phyloP scores from a whole-genome alignment of 2,329 filamentous ascomycete genomes.

The Raffaelea deltoideospora region DNA sequence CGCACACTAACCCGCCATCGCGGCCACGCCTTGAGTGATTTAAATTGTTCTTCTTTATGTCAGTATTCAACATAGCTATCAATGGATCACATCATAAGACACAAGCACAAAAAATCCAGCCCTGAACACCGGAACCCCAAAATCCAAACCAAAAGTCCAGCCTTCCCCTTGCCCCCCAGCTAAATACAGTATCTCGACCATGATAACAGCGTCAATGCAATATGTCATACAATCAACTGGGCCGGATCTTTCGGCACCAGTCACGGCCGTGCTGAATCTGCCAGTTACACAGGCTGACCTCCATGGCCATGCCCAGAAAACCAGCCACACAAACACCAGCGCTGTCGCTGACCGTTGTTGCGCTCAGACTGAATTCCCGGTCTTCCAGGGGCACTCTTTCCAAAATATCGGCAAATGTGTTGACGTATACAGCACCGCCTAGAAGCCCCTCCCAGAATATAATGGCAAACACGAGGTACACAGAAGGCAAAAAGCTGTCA shows the following conservation, averaged over 20 bases:
- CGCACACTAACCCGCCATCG: no score
- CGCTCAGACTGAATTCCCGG: slow-evolving; percentile 79
- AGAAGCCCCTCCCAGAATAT: slow-evolving; percentile 91
- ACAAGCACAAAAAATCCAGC: no score
- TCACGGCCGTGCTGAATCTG: slow-evolving; percentile 69
- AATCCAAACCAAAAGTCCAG: no score
- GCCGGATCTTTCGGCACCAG: slow-evolving; percentile 48
- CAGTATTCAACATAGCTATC: no score
- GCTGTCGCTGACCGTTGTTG: slow-evolving; percentile 84
- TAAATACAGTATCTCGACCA: no score
- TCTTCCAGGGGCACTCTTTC: slow-evolving; percentile 64
- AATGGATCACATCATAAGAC: no score
- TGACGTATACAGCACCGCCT: slow-evolving; percentile 86
- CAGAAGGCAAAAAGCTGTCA: slow-evolving; percentile 59
- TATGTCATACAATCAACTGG: slow-evolving; percentile 15
- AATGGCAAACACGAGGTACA: slow-evolving; percentile 72
- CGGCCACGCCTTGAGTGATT: no score
- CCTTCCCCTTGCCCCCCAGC: no score
- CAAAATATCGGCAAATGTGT: slow-evolving; percentile 88
- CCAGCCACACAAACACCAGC: slow-evolving; percentile 81
- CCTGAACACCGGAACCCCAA: no score
- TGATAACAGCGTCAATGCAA: no score
- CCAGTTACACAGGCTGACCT: slow-evolving; percentile 67
- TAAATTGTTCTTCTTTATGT: no score
- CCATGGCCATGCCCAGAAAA: slow-evolving; percentile 67